Evolutionary conservation across 2,329 filamentous ascomycete species (phyloP).

Genomic region (Neocucurbitaria cava): DNA sequence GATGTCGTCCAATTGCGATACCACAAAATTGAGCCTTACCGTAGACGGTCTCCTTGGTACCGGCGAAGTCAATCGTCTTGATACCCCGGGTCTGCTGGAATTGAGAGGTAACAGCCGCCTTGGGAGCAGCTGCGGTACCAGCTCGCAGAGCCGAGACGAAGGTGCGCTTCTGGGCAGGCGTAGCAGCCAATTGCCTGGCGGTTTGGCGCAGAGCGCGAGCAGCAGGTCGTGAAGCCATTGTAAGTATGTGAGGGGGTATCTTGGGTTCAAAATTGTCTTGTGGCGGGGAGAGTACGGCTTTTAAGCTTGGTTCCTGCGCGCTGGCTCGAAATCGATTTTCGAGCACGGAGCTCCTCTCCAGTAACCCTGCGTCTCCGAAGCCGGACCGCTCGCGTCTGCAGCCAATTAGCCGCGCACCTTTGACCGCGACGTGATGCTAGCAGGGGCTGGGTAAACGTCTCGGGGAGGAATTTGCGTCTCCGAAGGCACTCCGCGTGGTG

Average conservation of each 20-base stretch:
- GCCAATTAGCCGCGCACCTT: slow-evolving; percentile 10
- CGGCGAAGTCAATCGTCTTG: slow-evolving; percentile 99
- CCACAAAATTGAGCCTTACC: slow-evolving; percentile 63
- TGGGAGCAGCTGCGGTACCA: slow-evolving; percentile 55
- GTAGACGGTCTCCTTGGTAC: slow-evolving; percentile 91
- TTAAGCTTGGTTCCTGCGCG: slow-evolving; percentile 31
- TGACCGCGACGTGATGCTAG: slow-evolving; percentile 3
- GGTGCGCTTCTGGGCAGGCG: slow-evolving; percentile 61
- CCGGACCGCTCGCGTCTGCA: slow-evolving; percentile 4
- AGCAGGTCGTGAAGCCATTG: slow-evolving; percentile 81
- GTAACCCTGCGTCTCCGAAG: slow-evolving; percentile 17
- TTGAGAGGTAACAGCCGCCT: slow-evolving; percentile 53
- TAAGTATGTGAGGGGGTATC: slow-evolving; percentile 52
- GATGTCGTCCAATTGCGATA: slow-evolving; percentile 27
- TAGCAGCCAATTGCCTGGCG: slow-evolving; percentile 62
- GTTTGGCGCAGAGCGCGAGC: slow-evolving; percentile 65
- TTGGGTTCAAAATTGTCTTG: slow-evolving; percentile 28
- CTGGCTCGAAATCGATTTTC: slow-evolving; percentile 20
- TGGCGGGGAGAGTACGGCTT: slow-evolving; percentile 29
- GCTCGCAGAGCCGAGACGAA: slow-evolving; percentile 64
- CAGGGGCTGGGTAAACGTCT: slow-evolving; percentile 13
- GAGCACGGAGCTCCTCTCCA: slow-evolving; percentile 16
- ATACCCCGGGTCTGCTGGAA: slow-evolving; percentile 81
- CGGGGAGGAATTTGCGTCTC: slow-evolving; percentile 29
- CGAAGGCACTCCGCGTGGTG: slow-evolving; percentile 10